Base-by-base conservation (phyloP, 108 stramenopile genomes). In the Craspedostauros australis region DNA sequence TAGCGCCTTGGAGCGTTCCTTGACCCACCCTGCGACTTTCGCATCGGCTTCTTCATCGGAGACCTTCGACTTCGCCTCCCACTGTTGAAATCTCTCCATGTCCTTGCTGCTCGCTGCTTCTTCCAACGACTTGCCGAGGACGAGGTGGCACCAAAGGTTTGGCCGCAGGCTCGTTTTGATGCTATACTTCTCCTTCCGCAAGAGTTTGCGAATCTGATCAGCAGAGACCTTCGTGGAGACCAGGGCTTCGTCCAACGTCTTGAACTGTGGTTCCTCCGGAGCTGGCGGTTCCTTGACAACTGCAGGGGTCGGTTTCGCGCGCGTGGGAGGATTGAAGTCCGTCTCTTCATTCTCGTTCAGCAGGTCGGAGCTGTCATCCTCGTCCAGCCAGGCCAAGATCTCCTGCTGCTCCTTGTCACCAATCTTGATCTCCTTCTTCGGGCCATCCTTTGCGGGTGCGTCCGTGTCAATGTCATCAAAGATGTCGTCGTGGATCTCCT, bases 351-450 rank as follows among this genome's bases (percentile, higher is more conserved):
- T 24, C 31, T 19, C 60, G 6, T 39, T 38, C 28, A 60, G 22
- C 25, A 46, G 12, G 36, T 54, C 55, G 20, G 20, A 21, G n/a
- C 60, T 47, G 36, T 81, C 72, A 43, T 75, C 77, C 30, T 85
- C 73, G 44, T 85, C 83, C 45, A 89, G 43, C 87, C 87, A 89
- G 26, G 85, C 76, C 22, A 89, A 50, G 54, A 89, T 75, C 40
- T 89, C 83, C 43, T 82, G 73, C 27, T 82, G 80, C 20, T 76
- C 81, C 23, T 59, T 49, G 51, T 80, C 86, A 21, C 60, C 50
- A 39, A 27, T 45, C 7, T 46, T 28, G 30, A 57, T 7, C 32
- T 43, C 25, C 16, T 29, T 4, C 27, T 40, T 5, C 34, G 16
- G 39, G 21, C 7, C 9, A 12, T n/a, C 15, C 3, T 49, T 31